Evolutionary conservation across 2,329 filamentous ascomycete genomes (phyloP).

Genomic region (Diaporthe aspalathi): DNA sequence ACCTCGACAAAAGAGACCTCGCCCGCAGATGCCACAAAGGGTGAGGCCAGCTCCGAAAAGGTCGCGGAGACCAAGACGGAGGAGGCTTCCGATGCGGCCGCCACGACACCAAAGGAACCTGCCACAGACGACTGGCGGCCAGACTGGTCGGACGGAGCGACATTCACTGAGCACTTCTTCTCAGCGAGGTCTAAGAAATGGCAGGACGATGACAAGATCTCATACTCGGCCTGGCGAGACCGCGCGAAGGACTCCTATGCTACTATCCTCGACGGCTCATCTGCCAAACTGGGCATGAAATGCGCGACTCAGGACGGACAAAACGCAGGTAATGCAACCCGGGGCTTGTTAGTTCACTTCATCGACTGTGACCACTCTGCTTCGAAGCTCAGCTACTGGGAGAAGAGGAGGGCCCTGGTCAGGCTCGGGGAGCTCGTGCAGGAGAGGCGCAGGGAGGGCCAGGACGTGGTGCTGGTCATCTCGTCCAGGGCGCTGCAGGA

Average conservation of each 20-base stretch:
- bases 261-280: neutral
- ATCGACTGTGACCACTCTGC: neutral
- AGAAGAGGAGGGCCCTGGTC: neutral
- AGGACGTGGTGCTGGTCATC: neutral
- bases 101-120: neutral
- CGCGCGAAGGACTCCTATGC: neutral
- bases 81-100: too few relatives aligned
- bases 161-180: neutral
- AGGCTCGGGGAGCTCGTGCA: neutral
- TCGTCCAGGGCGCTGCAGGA: neutral
- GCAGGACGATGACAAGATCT: neutral
- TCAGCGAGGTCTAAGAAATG: neutral
- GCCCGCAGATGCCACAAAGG: too few relatives aligned
- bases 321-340: too few relatives aligned
- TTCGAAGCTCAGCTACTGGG: neutral
- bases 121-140: neutral
- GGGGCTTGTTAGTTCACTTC: neutral
- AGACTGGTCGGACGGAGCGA: neutral
- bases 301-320: neutral
- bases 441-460: neutral
- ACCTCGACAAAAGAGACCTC: neutral
- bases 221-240: slow-evolving; percentile 10
- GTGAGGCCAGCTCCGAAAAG: neutral
- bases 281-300: neutral
- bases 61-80: neutral